Evolutionary conservation across 371 early-diverging fungal genomes (phyloP).

Genomic region (Mortierella sp.): DNA sequence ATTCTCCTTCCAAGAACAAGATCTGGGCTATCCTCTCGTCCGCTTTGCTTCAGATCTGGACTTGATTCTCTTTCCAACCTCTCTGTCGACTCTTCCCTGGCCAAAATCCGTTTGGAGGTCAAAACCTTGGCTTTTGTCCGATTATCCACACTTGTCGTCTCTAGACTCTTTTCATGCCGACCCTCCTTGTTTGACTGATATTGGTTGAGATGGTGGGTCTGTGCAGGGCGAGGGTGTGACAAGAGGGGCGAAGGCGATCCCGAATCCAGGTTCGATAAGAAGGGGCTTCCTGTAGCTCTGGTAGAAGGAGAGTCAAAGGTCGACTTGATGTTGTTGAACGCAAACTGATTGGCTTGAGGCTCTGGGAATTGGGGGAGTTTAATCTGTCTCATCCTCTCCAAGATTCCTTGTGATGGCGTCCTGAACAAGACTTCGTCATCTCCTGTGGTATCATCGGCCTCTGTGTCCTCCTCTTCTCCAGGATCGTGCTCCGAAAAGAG

Average conservation of each 20-base stretch:
- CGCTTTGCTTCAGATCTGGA: background rate
- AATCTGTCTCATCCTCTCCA: conserved; percentile 23
- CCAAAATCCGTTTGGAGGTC: background rate
- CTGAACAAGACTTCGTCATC: conserved; percentile 42
- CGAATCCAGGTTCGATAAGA: background rate
- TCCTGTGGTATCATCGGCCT: background rate
- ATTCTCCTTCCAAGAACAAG: conserved; percentile 38
- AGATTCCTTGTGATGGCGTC: conserved; percentile 34
- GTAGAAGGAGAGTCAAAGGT: conserved; percentile 1
- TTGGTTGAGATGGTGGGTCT: too few relatives aligned
- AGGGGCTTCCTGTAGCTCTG: conserved; percentile 3
- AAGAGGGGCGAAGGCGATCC: background rate
- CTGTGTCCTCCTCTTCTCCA: conserved; percentile 5
- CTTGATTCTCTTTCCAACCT: background rate
- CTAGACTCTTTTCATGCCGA: background rate
- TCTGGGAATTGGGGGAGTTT: conserved; percentile 23
- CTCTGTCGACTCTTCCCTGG: background rate
- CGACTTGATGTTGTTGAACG: conserved; percentile 8
- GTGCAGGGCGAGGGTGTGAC: background rate
- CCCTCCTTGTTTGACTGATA: too few relatives aligned
- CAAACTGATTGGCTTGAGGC: conserved; percentile 36
- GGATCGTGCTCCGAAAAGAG: conserved; percentile 12
- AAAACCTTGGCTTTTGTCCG: background rate
- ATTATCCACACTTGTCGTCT: background rate
- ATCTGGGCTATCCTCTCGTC: conserved; percentile 28